Evolutionary conservation across 2,329 filamentous ascomycete genomes (phyloP).

Genomic region (Periconia sp.): DNA sequence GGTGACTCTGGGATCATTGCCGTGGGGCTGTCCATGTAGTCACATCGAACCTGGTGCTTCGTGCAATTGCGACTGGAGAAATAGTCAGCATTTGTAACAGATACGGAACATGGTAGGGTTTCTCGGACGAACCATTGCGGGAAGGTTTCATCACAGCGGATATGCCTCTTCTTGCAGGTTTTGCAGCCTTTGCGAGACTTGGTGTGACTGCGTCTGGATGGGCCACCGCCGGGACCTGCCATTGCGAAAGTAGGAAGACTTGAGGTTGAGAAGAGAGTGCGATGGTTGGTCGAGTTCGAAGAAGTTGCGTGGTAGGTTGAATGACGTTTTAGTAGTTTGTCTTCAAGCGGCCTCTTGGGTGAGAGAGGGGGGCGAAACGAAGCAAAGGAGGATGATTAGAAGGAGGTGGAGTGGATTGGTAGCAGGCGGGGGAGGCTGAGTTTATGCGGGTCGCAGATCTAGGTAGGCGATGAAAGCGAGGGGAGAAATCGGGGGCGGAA

Average conservation of each 20-base stretch:
- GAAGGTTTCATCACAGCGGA: constrained; percentile 95
- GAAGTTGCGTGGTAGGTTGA: neutral
- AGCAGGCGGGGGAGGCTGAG: constrained; percentile 32
- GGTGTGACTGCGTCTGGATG: constrained; percentile 88
- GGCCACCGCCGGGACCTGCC: constrained; percentile 93
- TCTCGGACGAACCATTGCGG: constrained; percentile 78
- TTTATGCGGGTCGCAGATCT: constrained; percentile 37
- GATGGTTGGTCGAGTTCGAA: constrained; percentile 8
- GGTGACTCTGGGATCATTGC: constrained; percentile 61
- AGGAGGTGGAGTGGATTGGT: constrained; percentile 10
- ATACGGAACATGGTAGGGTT: too few relatives aligned
- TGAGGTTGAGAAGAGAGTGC: constrained; percentile 7
- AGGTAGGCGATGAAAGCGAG: constrained; percentile 32
- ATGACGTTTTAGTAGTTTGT: neutral
- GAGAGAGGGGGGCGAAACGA: constrained; percentile 1
- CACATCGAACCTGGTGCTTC: constrained; percentile 97
- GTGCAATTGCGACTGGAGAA: constrained; percentile 85
- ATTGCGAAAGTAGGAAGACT: constrained; percentile 51
- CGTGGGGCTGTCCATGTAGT: constrained; percentile 86
- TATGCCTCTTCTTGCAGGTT: constrained; percentile 96
- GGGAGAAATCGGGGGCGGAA: constrained; percentile 30
- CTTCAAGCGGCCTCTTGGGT: constrained; percentile 7
- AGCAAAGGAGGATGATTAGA: neutral
- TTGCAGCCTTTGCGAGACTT: constrained; percentile 99
- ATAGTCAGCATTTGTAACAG: constrained; percentile 17